Conservation (phyloP, 1,284 basidiomycete species). For the Termitomyces sp. region DNA sequence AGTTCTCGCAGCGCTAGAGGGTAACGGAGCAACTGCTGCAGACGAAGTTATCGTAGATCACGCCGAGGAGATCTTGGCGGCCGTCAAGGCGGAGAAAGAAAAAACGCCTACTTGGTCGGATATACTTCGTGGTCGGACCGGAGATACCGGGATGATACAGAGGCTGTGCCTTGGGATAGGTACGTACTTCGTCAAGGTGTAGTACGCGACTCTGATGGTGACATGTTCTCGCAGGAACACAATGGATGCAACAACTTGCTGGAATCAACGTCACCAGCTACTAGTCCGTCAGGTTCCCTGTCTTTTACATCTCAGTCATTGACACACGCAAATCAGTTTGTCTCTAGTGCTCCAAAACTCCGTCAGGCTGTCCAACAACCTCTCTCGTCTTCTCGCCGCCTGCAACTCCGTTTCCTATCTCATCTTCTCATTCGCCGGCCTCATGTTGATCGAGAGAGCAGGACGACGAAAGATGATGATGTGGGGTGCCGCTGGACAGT, state of each 20-base stretch:
- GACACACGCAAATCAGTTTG: slow-evolving; percentile 23
- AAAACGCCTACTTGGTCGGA: slow-evolving; percentile 35
- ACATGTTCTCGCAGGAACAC: slow-evolving; percentile 39
- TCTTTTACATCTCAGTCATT: neutral
- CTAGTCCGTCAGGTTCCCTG: slow-evolving; percentile 30
- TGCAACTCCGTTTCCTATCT: slow-evolving; percentile 45
- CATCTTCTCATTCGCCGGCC: slow-evolving; percentile 45
- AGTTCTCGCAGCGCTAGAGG: slow-evolving; percentile 37
- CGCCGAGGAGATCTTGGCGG: slow-evolving; percentile 36
- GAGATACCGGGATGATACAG: slow-evolving; percentile 42
- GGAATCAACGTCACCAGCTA: slow-evolving; percentile 72
- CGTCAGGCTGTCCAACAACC: slow-evolving; percentile 40
- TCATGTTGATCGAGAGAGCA: slow-evolving; percentile 55
- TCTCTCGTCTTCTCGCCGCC: slow-evolving; percentile 39
- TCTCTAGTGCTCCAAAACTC: slow-evolving; percentile 43
- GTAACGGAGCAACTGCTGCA: slow-evolving; percentile 26
- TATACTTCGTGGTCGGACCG: slow-evolving; percentile 33
- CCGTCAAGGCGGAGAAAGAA: slow-evolving; percentile 36
- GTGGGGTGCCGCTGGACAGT: slow-evolving; percentile 63
- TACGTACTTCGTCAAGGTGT: slow-evolving; percentile 11
- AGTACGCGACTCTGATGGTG: neutral
- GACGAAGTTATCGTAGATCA: slow-evolving; percentile 33
- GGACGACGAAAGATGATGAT: slow-evolving; percentile 68
- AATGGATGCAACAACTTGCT: slow-evolving; percentile 70
- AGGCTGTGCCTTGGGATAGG: slow-evolving; percentile 50